Percentiles rank a stretch among this genome's conserved stretches.
Evolutionary conservation across 176 grass and related monocot genomes (phyloP).

Genomic region (Cenchrus americanus): DNA sequence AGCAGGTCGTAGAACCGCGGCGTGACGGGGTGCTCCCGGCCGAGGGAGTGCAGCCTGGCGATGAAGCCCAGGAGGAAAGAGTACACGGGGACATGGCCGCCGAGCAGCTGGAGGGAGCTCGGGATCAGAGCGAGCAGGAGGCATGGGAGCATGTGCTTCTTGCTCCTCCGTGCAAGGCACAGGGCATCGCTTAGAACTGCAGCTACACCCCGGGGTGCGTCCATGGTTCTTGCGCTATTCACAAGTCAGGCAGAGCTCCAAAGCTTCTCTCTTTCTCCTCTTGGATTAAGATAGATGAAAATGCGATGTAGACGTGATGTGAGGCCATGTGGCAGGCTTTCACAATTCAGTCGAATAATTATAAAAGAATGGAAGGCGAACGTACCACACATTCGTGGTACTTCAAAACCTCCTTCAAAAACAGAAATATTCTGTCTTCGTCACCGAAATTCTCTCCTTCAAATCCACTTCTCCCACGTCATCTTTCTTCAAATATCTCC

Average conservation of each 20-base stretch:
- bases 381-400: too few relatives aligned
- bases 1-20: conserved; percentile 46
- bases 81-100: conserved; percentile 25
- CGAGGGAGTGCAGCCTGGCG: conserved; percentile 42
- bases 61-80: conserved; percentile 29
- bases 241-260: not conserved
- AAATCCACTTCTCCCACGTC: too few relatives aligned
- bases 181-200: conserved; percentile 41
- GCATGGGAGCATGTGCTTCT: conserved; percentile 44
- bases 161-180: conserved; percentile 30
- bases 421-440: too few relatives aligned
- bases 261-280: too few relatives aligned
- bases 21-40: conserved; percentile 30
- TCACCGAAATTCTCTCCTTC: too few relatives aligned
- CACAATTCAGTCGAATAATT: not conserved
- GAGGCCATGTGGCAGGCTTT: not conserved
- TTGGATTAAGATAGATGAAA: too few relatives aligned
- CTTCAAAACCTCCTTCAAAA: too few relatives aligned
- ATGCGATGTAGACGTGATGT: not conserved
- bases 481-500: too few relatives aligned
- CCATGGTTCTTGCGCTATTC: conserved; percentile 17
- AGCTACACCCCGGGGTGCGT: conserved; percentile 13
- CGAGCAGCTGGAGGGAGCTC: conserved; percentile 20
- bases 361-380: too few relatives aligned
- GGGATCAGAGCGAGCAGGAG: conserved; percentile 35